Conservation (phyloP, 148 eudicot species). For the Arctostaphylos glauca region DNA sequence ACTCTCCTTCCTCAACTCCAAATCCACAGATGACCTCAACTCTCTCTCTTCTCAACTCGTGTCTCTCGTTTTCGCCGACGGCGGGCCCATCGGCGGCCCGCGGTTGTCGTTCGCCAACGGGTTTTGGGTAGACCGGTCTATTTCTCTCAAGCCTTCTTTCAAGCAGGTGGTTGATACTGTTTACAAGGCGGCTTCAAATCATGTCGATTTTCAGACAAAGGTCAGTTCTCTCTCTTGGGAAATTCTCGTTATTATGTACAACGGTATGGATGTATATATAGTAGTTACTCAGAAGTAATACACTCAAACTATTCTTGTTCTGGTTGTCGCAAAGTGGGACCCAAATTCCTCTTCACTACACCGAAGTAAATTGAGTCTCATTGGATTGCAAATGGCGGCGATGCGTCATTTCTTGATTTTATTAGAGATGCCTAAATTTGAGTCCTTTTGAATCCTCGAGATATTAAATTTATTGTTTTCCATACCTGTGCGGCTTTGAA, state of each 20-base stretch:
- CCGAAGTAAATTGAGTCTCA: not conserved
- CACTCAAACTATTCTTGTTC: not conserved
- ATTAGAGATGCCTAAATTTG: not conserved
- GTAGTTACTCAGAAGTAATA: not conserved
- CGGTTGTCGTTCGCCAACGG: constrained; percentile 64
- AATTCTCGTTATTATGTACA: not conserved
- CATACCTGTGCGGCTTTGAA: not conserved
- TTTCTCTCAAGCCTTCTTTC: constrained; percentile 48
- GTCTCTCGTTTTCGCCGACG: constrained; percentile 57
- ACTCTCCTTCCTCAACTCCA: constrained; percentile 53
- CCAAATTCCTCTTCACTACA: not conserved
- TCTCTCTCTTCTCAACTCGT: constrained; percentile 66
- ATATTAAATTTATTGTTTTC: not conserved
- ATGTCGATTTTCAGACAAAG: constrained; percentile 73
- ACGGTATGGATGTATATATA: no score
- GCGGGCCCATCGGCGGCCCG: constrained; percentile 58
- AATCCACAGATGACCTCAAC: constrained; percentile 53
- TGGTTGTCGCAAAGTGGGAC: not conserved
- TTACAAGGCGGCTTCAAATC: constrained; percentile 52
- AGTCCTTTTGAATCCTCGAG: not conserved
- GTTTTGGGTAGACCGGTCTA: constrained; percentile 64
- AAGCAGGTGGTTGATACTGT: constrained; percentile 45
- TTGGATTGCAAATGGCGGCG: not conserved
- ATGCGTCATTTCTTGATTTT: not conserved
- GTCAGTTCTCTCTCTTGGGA: constrained; percentile 29